Conservation (phyloP, 257 asterid genomes). For the Solanum piurae region DNA sequence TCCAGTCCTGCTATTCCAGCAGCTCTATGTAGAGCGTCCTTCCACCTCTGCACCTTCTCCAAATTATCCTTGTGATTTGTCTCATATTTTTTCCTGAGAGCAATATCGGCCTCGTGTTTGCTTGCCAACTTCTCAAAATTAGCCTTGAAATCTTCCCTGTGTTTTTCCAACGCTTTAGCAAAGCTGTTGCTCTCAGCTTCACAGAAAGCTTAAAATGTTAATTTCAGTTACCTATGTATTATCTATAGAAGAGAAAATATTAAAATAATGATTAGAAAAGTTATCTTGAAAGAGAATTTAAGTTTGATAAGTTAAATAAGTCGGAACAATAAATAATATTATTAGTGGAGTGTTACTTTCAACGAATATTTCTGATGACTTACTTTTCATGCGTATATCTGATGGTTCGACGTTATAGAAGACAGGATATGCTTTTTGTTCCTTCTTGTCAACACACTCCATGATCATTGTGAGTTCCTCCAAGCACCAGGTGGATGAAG, state of each 20-base stretch:
- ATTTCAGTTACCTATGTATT: no score
- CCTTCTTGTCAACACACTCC: not conserved
- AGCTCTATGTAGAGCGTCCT: not conserved
- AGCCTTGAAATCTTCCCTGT: not conserved
- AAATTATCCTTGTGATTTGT: not conserved
- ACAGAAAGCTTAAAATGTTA: no score
- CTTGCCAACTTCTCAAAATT: no score
- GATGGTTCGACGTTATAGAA: not conserved
- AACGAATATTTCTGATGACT: no score
- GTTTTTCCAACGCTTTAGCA: not conserved
- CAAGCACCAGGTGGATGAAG: not conserved
- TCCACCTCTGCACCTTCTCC: not conserved
- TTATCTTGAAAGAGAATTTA: no score
- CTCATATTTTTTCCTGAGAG: no score
- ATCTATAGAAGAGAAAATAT: no score
- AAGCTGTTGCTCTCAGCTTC: not conserved
- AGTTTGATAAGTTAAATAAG: no score
- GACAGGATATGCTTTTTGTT: not conserved
- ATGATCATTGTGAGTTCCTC: not conserved
- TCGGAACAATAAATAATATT: no score
- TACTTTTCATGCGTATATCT: not conserved
- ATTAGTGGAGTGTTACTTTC: no score
- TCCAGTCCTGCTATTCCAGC: not conserved
- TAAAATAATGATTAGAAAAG: no score
- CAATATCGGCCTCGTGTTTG: no score